These are phyloP conservation scores for Fonsecaea nubica DNA, from an alignment of 2,329 filamentous ascomycete genomes.

Conservation along the genomic window DNA sequence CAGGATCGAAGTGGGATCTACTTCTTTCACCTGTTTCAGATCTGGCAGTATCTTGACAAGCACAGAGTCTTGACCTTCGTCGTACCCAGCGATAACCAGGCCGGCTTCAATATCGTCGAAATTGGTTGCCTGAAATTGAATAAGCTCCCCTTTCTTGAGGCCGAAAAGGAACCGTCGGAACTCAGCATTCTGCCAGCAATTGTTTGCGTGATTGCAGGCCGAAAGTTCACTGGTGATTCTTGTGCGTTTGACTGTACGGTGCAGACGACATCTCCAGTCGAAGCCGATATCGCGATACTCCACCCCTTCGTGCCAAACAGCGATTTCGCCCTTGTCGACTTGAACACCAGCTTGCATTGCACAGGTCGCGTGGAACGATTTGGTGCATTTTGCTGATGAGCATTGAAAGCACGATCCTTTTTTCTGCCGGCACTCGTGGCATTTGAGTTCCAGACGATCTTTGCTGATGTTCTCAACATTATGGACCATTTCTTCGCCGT, in stretches of 20 bases:
- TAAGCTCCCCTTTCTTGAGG: constrained; percentile 74
- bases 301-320: constrained; percentile 84
- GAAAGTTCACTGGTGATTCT: constrained; percentile 70
- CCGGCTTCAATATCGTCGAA: constrained; percentile 84
- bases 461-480: constrained; percentile 84
- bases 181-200: constrained; percentile 37
- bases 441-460: constrained; percentile 87
- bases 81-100: constrained; percentile 77
- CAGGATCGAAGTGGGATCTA: constrained; percentile 61
- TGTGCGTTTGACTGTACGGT: constrained; percentile 84
- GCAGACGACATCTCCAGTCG: constrained; percentile 93
- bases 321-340: constrained; percentile 83
- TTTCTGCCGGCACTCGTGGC: constrained; percentile 91
- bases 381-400: constrained; percentile 89
- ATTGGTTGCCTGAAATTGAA: constrained; percentile 83
- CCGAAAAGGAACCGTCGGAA: constrained; percentile 68
- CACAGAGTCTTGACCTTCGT: constrained; percentile 71
- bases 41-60: constrained; percentile 83
- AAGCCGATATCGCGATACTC: constrained; percentile 93
- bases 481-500: constrained; percentile 73
- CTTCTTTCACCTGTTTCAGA: constrained; percentile 72
- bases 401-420: constrained; percentile 97
- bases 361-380: constrained; percentile 94
- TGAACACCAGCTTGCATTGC: constrained; percentile 90
- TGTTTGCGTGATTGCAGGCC: constrained; percentile 58